These are phyloP conservation scores for Cutaneotrichosporon cyanovorans DNA, from an alignment of 1,284 basidiomycete species.

Conservation along the genomic window DNA sequence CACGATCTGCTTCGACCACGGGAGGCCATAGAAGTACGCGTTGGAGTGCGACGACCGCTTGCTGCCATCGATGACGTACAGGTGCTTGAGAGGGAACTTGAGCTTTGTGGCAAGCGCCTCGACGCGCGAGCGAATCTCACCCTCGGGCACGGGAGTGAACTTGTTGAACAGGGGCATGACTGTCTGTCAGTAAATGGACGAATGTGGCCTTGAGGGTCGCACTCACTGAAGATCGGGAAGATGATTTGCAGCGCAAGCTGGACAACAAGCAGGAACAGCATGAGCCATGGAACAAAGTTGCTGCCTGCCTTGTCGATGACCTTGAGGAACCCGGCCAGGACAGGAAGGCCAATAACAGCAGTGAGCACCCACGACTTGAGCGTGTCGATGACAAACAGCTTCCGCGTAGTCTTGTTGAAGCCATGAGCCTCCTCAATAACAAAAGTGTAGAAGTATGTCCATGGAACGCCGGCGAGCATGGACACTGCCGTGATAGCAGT, in stretches of 20 bases:
- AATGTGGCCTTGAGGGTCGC: too few relatives aligned
- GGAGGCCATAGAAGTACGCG: conserved; percentile 89
- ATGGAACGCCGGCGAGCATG: conserved; percentile 60
- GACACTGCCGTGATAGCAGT: conserved; percentile 61
- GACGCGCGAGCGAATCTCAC: conserved; percentile 66
- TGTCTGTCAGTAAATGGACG: conserved; percentile 7
- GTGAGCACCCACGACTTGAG: conserved; percentile 71
- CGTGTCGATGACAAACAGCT: conserved; percentile 67
- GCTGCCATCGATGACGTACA: conserved; percentile 96
- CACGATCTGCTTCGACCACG: conserved; percentile 94
- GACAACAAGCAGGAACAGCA: conserved; percentile 67
- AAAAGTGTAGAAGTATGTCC: conserved; percentile 79
- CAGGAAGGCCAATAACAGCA: conserved; percentile 72
- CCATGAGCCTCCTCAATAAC: conserved; percentile 91
- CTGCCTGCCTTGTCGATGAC: conserved; percentile 91
- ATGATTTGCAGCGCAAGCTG: conserved; percentile 77
- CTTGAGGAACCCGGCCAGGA: conserved; percentile 77
- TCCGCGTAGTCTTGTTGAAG: conserved; percentile 86
- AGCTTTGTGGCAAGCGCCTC: conserved; percentile 69
- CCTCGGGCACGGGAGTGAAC: conserved; percentile 69
- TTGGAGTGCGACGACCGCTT: conserved; percentile 92
- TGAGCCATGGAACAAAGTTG: conserved; percentile 78
- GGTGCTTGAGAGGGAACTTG: conserved; percentile 84
- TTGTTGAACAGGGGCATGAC: conserved; percentile 95
- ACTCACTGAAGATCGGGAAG: conserved; percentile 67